Conservation (phyloP, 2,329 filamentous ascomycete species). For the Claviceps lovelessii region DNA sequence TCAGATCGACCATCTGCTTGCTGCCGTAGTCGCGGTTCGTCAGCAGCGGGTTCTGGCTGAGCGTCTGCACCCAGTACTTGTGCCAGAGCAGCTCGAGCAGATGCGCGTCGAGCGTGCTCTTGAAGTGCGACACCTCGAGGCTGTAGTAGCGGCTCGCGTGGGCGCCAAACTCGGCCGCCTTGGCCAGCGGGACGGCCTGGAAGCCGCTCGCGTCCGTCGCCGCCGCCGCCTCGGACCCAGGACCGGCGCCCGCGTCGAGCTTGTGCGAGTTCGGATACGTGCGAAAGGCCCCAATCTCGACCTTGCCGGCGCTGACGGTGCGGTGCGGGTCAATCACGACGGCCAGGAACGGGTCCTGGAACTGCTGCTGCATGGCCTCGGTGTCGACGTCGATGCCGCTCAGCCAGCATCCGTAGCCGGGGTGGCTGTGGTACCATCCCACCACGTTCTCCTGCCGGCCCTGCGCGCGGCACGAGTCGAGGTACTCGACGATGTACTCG, state of each 20-base stretch:
- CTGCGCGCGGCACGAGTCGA: conserved; percentile 60
- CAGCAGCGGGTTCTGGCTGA: conserved; percentile 79
- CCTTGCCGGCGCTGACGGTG: conserved; percentile 85
- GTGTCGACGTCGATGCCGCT: conserved; percentile 91
- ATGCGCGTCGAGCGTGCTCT: conserved; percentile 76
- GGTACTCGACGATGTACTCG: conserved; percentile 88
- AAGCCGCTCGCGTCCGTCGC: conserved; percentile 35
- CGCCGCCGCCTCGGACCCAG: conserved; percentile 7
- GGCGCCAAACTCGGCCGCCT: conserved; percentile 90
- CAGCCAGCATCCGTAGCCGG: conserved; percentile 96
- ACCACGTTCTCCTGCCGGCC: conserved; percentile 78
- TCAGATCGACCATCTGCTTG: conserved; percentile 81
- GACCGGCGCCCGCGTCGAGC: conserved; percentile 16
- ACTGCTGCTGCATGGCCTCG: conserved; percentile 71
- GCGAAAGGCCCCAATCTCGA: conserved; percentile 93
- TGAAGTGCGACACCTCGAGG: conserved; percentile 85
- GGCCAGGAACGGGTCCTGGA: conserved; percentile 81
- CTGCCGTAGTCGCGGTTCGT: conserved; percentile 87
- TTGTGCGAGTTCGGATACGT: conserved; percentile 71
- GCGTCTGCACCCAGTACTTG: conserved; percentile 96
- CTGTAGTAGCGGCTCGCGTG: conserved; percentile 85
- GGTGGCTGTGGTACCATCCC: conserved; percentile 97
- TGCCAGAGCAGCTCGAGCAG: conserved; percentile 88
- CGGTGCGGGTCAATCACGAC: conserved; percentile 94
- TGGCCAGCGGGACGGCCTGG: conserved; percentile 74